These are phyloP conservation scores for Zelonia costaricensis DNA, from an alignment of 208 protist genomes.

Conservation along the genomic window DNA sequence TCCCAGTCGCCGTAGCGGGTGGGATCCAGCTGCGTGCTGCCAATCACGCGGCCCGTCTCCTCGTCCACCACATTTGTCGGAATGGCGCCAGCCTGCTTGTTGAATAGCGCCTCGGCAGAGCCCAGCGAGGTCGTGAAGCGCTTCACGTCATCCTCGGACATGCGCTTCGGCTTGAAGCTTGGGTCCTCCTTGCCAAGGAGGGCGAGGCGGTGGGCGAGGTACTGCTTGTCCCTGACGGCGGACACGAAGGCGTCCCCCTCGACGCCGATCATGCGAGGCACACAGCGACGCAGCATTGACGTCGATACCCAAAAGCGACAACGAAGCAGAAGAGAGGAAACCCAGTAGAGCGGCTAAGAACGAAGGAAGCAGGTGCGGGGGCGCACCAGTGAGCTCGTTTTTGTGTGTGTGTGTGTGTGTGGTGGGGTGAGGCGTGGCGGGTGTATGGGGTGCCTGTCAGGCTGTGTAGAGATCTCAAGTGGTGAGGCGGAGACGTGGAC, in stretches of 20 bases:
- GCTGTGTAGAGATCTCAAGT: neutral
- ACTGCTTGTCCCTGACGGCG: slow-evolving; percentile 73
- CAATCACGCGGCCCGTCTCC: slow-evolving; percentile 75
- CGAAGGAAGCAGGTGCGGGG: neutral
- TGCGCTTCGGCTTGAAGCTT: slow-evolving; percentile 33
- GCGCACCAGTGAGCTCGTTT: neutral
- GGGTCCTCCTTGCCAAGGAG: slow-evolving; percentile 72
- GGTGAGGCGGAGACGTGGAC: neutral
- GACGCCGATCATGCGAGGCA: slow-evolving; percentile 60
- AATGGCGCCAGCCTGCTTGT: slow-evolving; percentile 76
- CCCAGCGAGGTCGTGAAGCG: slow-evolving; percentile 87
- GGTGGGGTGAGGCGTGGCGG: neutral
- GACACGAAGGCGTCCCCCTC: slow-evolving; percentile 77
- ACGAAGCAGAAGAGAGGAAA: neutral
- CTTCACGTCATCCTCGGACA: slow-evolving; percentile 76
- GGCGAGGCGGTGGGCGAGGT: slow-evolving; percentile 83
- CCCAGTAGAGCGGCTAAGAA: neutral
- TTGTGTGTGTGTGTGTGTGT: slow-evolving; percentile 2
- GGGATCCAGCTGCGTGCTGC: slow-evolving; percentile 81
- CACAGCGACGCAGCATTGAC: slow-evolving; percentile 64
- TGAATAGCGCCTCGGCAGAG: slow-evolving; percentile 80
- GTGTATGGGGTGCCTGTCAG: neutral
- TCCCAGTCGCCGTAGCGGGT: slow-evolving; percentile 92
- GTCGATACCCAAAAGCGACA: neutral
- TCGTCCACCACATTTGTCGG: slow-evolving; percentile 89